Evolutionary conservation across 2,329 filamentous ascomycete species (phyloP).

Genomic region (Colletotrichum sp.): DNA sequence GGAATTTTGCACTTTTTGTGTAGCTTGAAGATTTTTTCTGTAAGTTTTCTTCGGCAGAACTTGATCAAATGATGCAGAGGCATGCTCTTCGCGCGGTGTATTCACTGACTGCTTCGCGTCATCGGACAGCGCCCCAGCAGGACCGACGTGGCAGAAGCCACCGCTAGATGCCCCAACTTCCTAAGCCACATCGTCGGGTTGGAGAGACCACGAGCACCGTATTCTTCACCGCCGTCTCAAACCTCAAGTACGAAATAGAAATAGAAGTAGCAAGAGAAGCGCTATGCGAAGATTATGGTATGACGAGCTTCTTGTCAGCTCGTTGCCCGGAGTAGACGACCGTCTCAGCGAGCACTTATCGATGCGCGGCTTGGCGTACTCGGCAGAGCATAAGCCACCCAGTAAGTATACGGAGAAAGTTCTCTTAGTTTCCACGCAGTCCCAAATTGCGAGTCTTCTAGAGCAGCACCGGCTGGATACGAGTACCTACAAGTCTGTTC

Average conservation of each 20-base stretch:
- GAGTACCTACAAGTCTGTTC: neutral
- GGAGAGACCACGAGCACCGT: neutral
- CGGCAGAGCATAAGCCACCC: neutral
- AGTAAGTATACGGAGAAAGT: neutral
- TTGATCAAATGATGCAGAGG: neutral
- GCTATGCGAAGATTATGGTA: neutral
- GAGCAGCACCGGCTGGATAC: neutral
- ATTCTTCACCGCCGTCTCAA: neutral
- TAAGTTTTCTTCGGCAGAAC: neutral
- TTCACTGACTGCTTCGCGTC: neutral
- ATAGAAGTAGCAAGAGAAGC: neutral
- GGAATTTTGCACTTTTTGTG: neutral
- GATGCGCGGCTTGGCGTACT: neutral
- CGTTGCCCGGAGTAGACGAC: neutral
- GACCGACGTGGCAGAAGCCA: neutral
- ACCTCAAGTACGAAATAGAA: neutral
- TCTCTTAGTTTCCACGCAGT: neutral
- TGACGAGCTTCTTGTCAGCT: neutral
- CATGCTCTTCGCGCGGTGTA: neutral
- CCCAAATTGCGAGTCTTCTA: neutral
- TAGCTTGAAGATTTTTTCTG: neutral
- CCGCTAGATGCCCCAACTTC: neutral
- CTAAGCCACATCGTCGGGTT: neutral
- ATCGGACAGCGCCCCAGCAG: neutral
- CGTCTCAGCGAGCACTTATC: neutral